These are phyloP conservation scores for Phlyctochytrium planicorne DNA, from an alignment of 192 early-diverging fungal genomes.

Conservation along the genomic window DNA sequence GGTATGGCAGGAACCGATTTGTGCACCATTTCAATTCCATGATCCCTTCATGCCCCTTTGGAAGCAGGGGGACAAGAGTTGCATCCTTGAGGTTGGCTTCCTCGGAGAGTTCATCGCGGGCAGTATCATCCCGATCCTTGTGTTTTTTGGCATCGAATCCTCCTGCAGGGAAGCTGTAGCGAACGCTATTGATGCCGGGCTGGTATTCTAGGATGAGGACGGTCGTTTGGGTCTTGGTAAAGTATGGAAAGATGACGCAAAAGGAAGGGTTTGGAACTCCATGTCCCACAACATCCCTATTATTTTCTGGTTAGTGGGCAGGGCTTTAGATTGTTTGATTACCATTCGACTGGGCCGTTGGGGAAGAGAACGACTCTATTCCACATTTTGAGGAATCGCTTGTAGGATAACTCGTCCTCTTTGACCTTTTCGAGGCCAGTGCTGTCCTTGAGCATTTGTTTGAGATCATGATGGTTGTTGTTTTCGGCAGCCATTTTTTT, in stretches of 20 bases:
- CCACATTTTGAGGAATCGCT: constrained; percentile 42
- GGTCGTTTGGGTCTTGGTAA: constrained; percentile 54
- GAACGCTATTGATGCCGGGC: constrained; percentile 59
- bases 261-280: constrained; percentile 46
- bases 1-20: constrained; percentile 59
- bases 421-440: constrained; percentile 6
- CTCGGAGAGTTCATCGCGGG: constrained; percentile 56
- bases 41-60: constrained; percentile 46
- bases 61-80: constrained; percentile 44
- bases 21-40: constrained; percentile 59
- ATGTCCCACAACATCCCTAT: constrained; percentile 54
- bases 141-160: constrained; percentile 55
- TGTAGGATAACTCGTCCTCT: constrained; percentile 40
- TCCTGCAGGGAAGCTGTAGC: constrained; percentile 59
- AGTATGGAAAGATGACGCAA: constrained; percentile 48
- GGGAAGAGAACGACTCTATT: constrained; percentile 36
- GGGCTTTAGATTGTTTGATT: not conserved
- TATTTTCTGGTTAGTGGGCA: not conserved
- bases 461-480: not conserved
- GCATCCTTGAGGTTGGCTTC: constrained; percentile 56
- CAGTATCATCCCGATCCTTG: constrained; percentile 42
- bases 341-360: constrained; percentile 53
- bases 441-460: constrained; percentile 16
- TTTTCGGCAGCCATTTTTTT: not conserved
- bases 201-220: constrained; percentile 54